These are phyloP conservation scores for Amniculicola lignicola DNA, from an alignment of 495 filamentous ascomycete species.

Conservation along the genomic window DNA sequence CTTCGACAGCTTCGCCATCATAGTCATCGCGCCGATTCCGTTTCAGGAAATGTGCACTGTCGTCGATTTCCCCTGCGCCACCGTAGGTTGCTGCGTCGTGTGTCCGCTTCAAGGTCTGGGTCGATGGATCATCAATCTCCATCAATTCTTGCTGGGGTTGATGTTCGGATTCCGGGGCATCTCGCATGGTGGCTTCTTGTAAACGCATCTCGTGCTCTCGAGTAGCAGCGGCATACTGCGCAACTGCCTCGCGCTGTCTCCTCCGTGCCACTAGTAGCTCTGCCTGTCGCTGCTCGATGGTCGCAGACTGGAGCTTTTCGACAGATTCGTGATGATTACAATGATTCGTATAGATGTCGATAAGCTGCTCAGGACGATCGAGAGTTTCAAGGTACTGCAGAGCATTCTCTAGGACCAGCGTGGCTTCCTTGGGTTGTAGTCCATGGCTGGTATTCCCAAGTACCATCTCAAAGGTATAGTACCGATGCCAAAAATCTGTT, in stretches of 20 bases:
- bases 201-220: no score
- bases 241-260: no score
- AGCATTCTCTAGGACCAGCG: constrained; percentile 69
- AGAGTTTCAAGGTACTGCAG: constrained; percentile 60
- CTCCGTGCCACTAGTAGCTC: constrained; percentile 60
- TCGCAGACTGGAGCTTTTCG: constrained; percentile 65
- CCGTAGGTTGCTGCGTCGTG: no score
- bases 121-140: no score
- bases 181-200: constrained; percentile 47
- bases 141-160: no score
- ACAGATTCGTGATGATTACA: constrained; percentile 82
- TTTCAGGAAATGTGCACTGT: no score
- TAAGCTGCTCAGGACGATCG: constrained; percentile 90
- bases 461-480: constrained; percentile 86
- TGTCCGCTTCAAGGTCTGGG: no score
- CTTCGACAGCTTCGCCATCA: no score
- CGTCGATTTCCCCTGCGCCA: no score
- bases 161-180: constrained; percentile 42
- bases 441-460: constrained; percentile 52
- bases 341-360: constrained; percentile 78
- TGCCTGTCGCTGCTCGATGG: constrained; percentile 65
- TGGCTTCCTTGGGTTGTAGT: constrained; percentile 61
- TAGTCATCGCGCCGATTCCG: no score
- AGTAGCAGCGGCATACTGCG: no score
- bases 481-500: constrained; percentile 89